These are phyloP conservation scores for Alternaria longipes DNA, from an alignment of 2,329 filamentous ascomycete genomes.

Conservation along the genomic window DNA sequence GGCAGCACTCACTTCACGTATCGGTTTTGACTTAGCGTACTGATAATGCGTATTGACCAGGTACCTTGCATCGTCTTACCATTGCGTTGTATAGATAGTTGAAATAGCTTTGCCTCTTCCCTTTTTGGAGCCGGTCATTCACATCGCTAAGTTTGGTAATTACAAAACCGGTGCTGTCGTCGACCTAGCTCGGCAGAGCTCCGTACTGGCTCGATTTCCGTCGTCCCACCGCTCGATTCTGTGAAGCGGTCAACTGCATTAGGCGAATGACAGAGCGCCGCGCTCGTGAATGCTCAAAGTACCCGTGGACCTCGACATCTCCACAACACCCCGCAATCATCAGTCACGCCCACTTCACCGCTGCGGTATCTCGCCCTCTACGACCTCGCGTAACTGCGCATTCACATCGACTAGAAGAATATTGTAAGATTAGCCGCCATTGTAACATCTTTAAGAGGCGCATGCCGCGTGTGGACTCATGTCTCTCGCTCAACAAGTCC, in stretches of 20 bases:
- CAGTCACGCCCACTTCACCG: slow-evolving; percentile 31
- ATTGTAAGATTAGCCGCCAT: slow-evolving; percentile 17
- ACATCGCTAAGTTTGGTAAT: slow-evolving; percentile 12
- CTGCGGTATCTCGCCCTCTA: neutral
- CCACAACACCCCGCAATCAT: slow-evolving; percentile 18
- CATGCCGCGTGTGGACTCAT: slow-evolving; percentile 18
- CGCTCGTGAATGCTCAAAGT: slow-evolving; percentile 30
- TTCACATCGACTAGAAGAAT: slow-evolving; percentile 22
- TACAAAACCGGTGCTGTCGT: slow-evolving; percentile 15
- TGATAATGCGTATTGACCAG: slow-evolving; percentile 30
- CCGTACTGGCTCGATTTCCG: slow-evolving; percentile 15
- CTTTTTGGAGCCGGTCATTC: slow-evolving; percentile 23
- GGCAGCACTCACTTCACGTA: slow-evolving; percentile 18
- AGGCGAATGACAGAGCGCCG: slow-evolving; percentile 29
- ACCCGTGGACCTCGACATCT: slow-evolving; percentile 15
- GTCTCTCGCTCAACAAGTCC: slow-evolving; percentile 24
- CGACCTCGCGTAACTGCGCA: neutral
- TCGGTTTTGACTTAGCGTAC: slow-evolving; percentile 24
- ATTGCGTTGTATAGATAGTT: slow-evolving; percentile 36
- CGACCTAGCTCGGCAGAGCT: slow-evolving; percentile 4
- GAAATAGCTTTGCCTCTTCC: slow-evolving; percentile 20
- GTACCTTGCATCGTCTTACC: slow-evolving; percentile 20
- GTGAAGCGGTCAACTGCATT: slow-evolving; percentile 36
- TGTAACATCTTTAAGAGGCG: slow-evolving; percentile 15
- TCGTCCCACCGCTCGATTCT: slow-evolving; percentile 29